Base-by-base conservation (phyloP, 148 eudicot species). In the Linanthus parryae region DNA sequence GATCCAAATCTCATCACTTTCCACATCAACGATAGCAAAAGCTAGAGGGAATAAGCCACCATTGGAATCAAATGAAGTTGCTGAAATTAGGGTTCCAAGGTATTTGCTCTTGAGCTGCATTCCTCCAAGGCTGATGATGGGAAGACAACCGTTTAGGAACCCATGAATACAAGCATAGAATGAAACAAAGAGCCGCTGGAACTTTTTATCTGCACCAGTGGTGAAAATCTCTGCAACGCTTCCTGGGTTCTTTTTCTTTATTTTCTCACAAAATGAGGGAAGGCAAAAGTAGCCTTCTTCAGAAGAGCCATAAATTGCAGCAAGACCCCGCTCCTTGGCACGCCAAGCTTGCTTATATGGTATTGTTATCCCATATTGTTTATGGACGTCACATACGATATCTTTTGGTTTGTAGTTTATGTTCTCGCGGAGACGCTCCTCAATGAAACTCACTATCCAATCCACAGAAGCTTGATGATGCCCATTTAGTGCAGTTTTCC, bases 301-400 rank as follows among this genome's bases (percentile, higher is more conserved):
- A 52, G 70, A 78, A 59, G 89, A 78, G 33, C 89, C 89, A 59
- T 75, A 73, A 24, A 82, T 72, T 50, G 79, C 79, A 19, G 72
- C 74, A 52, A 82, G 79, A 7, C 77, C 81, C 16, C 89, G 70
- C 41, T 78, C 89, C 63, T 73, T 78, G 27, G 84, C 89, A 16
- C 84, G 79, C 89, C 89, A 78, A 15, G 89, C 84, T 59, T 82
- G 89, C 64, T 78, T 82, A 58, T 82, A 82, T 0, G 89, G 81
- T 58, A 82, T 75, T n/a, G 81, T 75, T 33, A 78, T 70, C 46
- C 87, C 89, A 44, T 78, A 78, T 16, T 82, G 73, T 39, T 75
- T 44, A 16, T 75, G 58, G 24, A 82, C 60, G 52, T 82, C 84
- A 24, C 62, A 65, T 40, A 78, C 62, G 53, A 78, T 82, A 59